Evolutionary conservation across 768 basidiomycete genomes (phyloP).

Genomic region (Boletus subparvulus): DNA sequence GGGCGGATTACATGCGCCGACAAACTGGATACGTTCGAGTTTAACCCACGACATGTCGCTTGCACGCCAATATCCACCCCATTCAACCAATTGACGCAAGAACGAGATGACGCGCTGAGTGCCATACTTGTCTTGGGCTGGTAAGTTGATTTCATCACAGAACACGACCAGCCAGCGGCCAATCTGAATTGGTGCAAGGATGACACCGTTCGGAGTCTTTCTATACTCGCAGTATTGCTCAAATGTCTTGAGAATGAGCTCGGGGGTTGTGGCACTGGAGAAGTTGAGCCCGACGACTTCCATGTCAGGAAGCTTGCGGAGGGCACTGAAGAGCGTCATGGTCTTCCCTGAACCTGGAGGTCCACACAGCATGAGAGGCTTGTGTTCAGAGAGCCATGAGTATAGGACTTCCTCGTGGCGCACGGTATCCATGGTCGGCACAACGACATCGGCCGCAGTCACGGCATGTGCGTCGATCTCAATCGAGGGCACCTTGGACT

Average conservation of each 20-base stretch:
- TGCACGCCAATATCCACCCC: slow-evolving; percentile 91
- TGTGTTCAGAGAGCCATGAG: slow-evolving; percentile 98
- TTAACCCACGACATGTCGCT: slow-evolving; percentile 97
- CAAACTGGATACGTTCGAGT: slow-evolving; percentile 98
- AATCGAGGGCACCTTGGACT: slow-evolving; percentile 86
- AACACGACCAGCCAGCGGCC: slow-evolving; percentile 99
- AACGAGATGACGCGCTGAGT: slow-evolving; percentile 99
- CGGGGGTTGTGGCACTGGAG: slow-evolving; percentile 97
- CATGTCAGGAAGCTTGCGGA: slow-evolving; percentile 97
- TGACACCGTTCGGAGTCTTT: slow-evolving; percentile 97
- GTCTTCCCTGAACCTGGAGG: slow-evolving; percentile 99
- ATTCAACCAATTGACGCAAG: slow-evolving; percentile 94
- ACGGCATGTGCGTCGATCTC: slow-evolving; percentile 97
- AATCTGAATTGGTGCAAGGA: slow-evolving; percentile 90
- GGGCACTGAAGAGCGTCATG: slow-evolving; percentile 97
- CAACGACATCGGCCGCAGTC: slow-evolving; percentile 93
- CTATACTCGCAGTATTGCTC: slow-evolving; percentile 99
- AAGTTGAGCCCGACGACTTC: slow-evolving; percentile 99
- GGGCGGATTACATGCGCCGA: slow-evolving; percentile 98
- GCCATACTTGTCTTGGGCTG: slow-evolving; percentile 95
- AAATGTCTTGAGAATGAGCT: slow-evolving; percentile 97
- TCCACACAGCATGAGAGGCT: slow-evolving; percentile 96
- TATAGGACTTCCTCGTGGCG: slow-evolving; percentile 98
- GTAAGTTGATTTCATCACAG: slow-evolving; percentile 99
- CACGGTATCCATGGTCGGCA: slow-evolving; percentile 97